These are phyloP conservation scores for Farysia itapuensis DNA, from an alignment of 1,284 basidiomycete genomes.

Conservation along the genomic window DNA sequence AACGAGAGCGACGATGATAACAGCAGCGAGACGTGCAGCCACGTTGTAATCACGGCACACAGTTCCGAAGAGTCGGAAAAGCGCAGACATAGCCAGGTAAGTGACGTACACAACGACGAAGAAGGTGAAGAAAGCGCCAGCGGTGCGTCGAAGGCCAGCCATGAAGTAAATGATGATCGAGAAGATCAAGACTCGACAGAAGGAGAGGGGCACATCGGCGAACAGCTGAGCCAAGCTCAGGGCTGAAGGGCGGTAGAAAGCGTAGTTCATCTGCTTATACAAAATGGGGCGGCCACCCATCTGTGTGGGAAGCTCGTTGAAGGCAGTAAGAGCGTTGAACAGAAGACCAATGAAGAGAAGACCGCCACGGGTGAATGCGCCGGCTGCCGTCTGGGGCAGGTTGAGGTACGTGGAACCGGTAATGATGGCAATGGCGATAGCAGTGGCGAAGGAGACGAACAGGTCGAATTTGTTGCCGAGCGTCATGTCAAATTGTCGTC, in stretches of 20 bases:
- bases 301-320: conserved; percentile 44
- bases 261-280: conserved; percentile 40
- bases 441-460: conserved; percentile 61
- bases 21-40: conserved; percentile 44
- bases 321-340: conserved; percentile 62
- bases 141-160: conserved; percentile 32
- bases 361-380: conserved; percentile 79
- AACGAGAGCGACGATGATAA: conserved; percentile 42
- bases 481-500: conserved; percentile 75
- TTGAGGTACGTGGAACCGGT: conserved; percentile 80
- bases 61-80: conserved; percentile 45
- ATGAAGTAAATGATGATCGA: conserved; percentile 60
- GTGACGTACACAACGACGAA: conserved; percentile 61
- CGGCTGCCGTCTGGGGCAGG: conserved; percentile 60
- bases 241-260: conserved; percentile 57
- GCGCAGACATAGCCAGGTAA: conserved; percentile 46
- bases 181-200: conserved; percentile 60
- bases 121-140: conserved; percentile 63
- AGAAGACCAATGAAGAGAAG: conserved; percentile 70
- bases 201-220: conserved; percentile 61
- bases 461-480: conserved; percentile 82
- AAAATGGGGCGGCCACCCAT: conserved; percentile 47
- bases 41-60: conserved; percentile 38
- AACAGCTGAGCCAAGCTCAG: conserved; percentile 44
- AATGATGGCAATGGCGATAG: conserved; percentile 69